Conservation (phyloP, 768 basidiomycete genomes). For the Amanita polypyramis region DNA sequence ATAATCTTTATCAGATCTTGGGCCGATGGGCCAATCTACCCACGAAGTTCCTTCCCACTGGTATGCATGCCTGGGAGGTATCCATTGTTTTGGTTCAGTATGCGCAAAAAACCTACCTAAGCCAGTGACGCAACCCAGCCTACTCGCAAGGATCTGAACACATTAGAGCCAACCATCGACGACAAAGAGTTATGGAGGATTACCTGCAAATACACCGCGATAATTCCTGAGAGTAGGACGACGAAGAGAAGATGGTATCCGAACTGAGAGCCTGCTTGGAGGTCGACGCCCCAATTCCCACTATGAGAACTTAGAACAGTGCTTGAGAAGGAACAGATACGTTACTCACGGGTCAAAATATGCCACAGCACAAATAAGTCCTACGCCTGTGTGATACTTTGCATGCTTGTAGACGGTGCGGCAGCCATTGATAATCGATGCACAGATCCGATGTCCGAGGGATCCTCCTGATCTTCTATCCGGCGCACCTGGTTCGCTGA, state of each 20-base stretch:
- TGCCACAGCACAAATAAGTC: constrained; percentile 80
- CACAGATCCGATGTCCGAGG: neutral
- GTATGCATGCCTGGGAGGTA: neutral
- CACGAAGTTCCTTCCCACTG: neutral
- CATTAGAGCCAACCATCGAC: neutral
- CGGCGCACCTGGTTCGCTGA: neutral
- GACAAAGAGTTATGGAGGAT: constrained; percentile 7
- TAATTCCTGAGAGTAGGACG: constrained; percentile 72
- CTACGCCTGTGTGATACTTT: constrained; percentile 65
- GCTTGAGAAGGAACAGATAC: constrained; percentile 1
- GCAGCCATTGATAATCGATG: constrained; percentile 18
- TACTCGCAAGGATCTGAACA: constrained; percentile 57
- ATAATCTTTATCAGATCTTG: neutral
- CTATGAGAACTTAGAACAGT: constrained; percentile 23
- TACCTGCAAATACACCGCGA: constrained; percentile 79
- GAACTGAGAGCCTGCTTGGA: constrained; percentile 77
- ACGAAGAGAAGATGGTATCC: constrained; percentile 84
- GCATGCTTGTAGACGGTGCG: constrained; percentile 35
- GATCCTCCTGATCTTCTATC: neutral
- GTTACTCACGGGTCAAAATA: constrained; percentile 78
- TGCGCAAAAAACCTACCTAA: constrained; percentile 36
- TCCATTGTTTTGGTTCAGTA: neutral
- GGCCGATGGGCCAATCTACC: neutral
- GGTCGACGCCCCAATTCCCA: constrained; percentile 86
- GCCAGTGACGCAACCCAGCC: constrained; percentile 77